Evolutionary conservation across 1,284 basidiomycete genomes (phyloP).

Genomic region (Ceratobasidium sp.): DNA sequence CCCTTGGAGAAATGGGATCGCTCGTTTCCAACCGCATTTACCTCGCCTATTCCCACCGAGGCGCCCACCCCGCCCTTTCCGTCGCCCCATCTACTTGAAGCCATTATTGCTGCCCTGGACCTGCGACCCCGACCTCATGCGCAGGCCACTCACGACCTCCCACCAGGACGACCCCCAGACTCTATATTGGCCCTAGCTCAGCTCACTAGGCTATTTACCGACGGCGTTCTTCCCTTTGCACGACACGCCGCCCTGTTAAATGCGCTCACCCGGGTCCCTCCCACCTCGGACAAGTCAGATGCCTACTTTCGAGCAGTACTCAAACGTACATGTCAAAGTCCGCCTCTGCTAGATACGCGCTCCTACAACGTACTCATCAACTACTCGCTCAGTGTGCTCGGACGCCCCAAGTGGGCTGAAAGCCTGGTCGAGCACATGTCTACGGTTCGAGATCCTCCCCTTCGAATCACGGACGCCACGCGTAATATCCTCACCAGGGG

Average conservation of each 20-base stretch:
- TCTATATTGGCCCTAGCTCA: constrained; percentile 21
- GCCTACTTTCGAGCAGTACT: constrained; percentile 15
- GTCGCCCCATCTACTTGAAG: constrained; percentile 13
- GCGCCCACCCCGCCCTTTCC: constrained; percentile 28
- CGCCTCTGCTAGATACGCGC: constrained; percentile 53
- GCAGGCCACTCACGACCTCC: constrained; percentile 12
- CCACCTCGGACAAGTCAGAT: neutral
- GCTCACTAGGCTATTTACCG: constrained; percentile 19
- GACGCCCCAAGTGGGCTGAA: constrained; percentile 57
- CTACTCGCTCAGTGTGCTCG: constrained; percentile 67
- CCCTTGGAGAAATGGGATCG: constrained; percentile 8
- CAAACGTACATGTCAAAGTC: constrained; percentile 18
- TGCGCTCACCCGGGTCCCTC: constrained; percentile 4
- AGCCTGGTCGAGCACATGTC: constrained; percentile 63
- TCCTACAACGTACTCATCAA: constrained; percentile 69
- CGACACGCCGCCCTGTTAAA: constrained; percentile 21
- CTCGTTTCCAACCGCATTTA: constrained; percentile 14
- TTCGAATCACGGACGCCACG: constrained; percentile 58
- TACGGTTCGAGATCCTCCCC: constrained; percentile 50
- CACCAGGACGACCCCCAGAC: constrained; percentile 27
- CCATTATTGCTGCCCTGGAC: constrained; percentile 16
- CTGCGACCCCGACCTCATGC: constrained; percentile 17
- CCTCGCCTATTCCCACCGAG: constrained; percentile 7
- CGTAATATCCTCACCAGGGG: constrained; percentile 63
- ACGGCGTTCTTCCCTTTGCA: constrained; percentile 20